These are phyloP conservation scores for Debaryomycetaceae sp. DNA, from an alignment of 1,139 yeast species.

Conservation along the genomic window DNA sequence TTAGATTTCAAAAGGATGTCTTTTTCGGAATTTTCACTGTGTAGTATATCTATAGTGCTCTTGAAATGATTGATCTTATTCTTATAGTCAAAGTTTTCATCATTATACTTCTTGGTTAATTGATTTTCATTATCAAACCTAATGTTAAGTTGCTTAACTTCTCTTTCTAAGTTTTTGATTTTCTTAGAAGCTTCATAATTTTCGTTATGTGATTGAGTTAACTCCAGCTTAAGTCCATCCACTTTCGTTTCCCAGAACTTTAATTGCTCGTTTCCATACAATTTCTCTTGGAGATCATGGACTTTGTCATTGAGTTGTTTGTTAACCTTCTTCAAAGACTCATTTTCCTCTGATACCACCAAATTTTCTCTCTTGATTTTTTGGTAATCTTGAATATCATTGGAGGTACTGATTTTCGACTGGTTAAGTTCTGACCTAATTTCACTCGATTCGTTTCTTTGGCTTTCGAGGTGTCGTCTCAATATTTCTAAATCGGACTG, in stretches of 20 bases:
- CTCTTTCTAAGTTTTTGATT: conserved; percentile 30
- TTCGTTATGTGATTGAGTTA: conserved; percentile 30
- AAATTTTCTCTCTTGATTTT: conserved; percentile 36
- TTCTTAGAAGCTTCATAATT: conserved; percentile 31
- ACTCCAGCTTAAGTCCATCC: conserved; percentile 24
- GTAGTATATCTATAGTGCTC: conserved; percentile 33
- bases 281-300: conserved; percentile 35
- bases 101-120: conserved; percentile 42
- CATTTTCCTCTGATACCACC: conserved; percentile 42
- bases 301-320: conserved; percentile 33
- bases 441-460: conserved; percentile 29
- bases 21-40: conserved; percentile 40
- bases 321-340: conserved; percentile 36
- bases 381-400: conserved; percentile 36
- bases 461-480: conserved; percentile 35
- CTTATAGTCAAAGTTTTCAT: conserved; percentile 46
- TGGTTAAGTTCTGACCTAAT: conserved; percentile 35
- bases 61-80: conserved; percentile 38
- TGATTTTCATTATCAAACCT: conserved; percentile 35
- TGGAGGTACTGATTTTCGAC: conserved; percentile 28
- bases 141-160: conserved; percentile 34
- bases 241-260: conserved; percentile 45
- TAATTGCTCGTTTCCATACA: conserved; percentile 45
- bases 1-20: conserved; percentile 31
- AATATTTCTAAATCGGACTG: conserved; percentile 29